Evolutionary conservation across 139 green algal genomes (phyloP), one percentile per base, ranked within the genome.

Genomic region (Trebouxia sp.): DNA sequence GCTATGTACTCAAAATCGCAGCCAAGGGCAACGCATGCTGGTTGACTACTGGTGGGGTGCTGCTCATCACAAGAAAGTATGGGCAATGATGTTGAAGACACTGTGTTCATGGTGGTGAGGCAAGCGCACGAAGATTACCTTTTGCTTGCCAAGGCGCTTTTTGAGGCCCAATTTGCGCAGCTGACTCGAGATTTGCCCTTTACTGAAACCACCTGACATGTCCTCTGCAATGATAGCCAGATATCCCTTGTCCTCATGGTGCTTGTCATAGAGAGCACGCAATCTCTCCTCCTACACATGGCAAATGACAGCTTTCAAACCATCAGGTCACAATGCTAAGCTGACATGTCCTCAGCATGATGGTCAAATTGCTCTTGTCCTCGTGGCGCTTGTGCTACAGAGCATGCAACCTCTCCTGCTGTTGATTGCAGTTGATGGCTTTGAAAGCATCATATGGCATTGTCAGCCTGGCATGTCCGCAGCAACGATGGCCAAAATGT

Each of bases 141-240:
- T 56, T 55, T 53, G 20, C 55, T 56, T 43, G 47, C 69, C 69
- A 55, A 85, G 84, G 66, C 85, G 78, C 30, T 67, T 42, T 17
- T 58, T 55, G 55, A 91, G 76, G 4, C 85, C 87, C 81, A 89
- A 42, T 17, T 78, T 81, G 69, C 82, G 82, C 32, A 91, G 80
- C 76, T 91, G 82, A 22, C 56, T 65, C 3, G 48, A 76, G 28
- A 91, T 70, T 48, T 89, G 83, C 1, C 39, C 37, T 53, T 83
- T 89, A 53, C 83, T 91, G 62, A 84, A 86, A 32, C 51, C 24
- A 6, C 85, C 85, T 0, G 80, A 70, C 85, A 90, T 66, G 24
- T 89, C 83, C 30, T 82, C 81, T 35, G 87, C 86, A 14, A 91
- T 75, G 69, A 86, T 84, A 80, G 90, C 88, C 65, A 91, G 35